Conservation (phyloP, 805 yeast species). For the Lipomyces kockii region DNA sequence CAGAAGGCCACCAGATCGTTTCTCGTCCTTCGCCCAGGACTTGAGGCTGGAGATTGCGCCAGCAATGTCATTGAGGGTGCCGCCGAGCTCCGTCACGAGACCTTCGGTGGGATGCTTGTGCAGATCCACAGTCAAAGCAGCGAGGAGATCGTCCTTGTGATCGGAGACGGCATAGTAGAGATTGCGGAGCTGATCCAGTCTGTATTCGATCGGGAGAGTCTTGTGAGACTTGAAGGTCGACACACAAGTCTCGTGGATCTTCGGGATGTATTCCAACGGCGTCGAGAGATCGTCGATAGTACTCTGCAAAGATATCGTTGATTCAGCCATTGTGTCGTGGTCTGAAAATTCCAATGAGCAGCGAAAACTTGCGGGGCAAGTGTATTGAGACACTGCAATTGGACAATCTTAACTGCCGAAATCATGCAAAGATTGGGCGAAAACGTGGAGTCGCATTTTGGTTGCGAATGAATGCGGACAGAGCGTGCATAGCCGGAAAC, state of each 20-base stretch:
- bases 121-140: conserved; percentile 69
- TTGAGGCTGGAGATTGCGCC: conserved; percentile 63
- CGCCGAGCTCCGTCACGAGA: conserved; percentile 58
- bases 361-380: neutral
- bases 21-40: conserved; percentile 62
- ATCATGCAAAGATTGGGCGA: no score
- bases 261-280: conserved; percentile 55
- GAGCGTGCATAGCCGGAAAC: neutral
- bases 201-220: conserved; percentile 56
- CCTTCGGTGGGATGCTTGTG: conserved; percentile 69
- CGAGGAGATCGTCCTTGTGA: conserved; percentile 57
- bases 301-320: neutral
- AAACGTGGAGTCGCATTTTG: no score
- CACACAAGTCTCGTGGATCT: conserved; percentile 51
- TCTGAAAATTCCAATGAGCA: neutral
- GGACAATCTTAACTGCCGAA: no score
- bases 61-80: conserved; percentile 59
- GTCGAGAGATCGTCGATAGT: conserved; percentile 10
- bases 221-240: conserved; percentile 53
- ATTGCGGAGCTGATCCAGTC: conserved; percentile 68
- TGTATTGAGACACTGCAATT: no score
- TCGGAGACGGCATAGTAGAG: conserved; percentile 68
- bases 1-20: conserved; percentile 28
- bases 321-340: neutral
- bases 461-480: neutral